Evolutionary conservation across 148 eudicot species (phyloP), one percentile per base, ranked within the genome.

Genomic region (Arbutus unedo): DNA sequence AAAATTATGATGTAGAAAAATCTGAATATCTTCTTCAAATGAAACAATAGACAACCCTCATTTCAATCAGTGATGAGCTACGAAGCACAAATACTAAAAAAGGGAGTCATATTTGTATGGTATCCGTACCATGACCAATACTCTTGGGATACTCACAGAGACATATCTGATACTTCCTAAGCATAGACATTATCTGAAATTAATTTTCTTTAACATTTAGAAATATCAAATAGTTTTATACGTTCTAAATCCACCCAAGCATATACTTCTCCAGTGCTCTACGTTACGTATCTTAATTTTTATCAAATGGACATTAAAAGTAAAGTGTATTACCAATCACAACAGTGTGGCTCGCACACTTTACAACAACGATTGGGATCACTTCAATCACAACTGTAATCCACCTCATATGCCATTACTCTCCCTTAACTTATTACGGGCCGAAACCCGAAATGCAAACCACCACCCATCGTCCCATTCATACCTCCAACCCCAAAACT

Each of bases 1-100:
- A n/a, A 66, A 47, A 48, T 18, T 50, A 55, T 82, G 31, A 70
- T 78, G 11, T 57, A 44, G 49, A 72, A 50, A 45, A 71, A 81
- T 19, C 9, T 7, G 31, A 23, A 78, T 59, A 74, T 25, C 31
- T 15, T 38, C 43, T 62, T 15, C 2, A 3, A 80, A 80, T 4
- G 44, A 68, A 80, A 19, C 31, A 50, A 18, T 15, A 50, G 50
- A 80, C 60, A 25, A 47, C 41, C 43, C 21, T 23, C 18, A 45
- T 6, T 19, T 19, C 71, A 79, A 60, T 5, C 4, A 38, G 49
- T 38, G 47, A 56, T 23, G 25, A 78, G 60, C 6, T 66, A 66
- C 23, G 44, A 11, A 31, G 16, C 71, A 66, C 16, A 13, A 4
- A 25, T 66, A 66, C 44, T 64, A 25, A 10, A 66, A 66, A 66